Evolutionary conservation across 176 grass and related monocot species (phyloP).

Genomic region (Triticum dicoccoides): DNA sequence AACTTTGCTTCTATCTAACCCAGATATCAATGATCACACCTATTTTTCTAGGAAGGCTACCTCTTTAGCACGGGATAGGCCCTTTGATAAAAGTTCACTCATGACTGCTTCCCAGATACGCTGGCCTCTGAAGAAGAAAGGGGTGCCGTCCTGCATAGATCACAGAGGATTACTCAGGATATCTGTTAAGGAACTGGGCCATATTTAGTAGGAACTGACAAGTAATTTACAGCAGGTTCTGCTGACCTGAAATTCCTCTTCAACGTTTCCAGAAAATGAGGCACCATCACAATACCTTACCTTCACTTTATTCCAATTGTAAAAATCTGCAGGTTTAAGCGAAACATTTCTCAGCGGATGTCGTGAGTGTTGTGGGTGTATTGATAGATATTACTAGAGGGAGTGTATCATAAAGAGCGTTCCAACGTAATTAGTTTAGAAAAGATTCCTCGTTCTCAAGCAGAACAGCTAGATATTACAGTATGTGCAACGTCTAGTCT

Average conservation of each 20-base stretch:
- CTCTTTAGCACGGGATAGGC: constrained; percentile 61
- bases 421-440: not conserved
- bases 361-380: not conserved
- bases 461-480: not conserved
- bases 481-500: not conserved
- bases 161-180: not conserved
- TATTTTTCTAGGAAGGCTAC: constrained; percentile 29
- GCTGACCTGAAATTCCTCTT: constrained; percentile 48
- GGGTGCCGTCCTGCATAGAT: constrained; percentile 37
- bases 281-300: constrained; percentile 90
- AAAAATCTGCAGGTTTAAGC: constrained; percentile 54
- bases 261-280: constrained; percentile 65
- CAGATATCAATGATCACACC: not conserved
- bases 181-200: not conserved
- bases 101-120: constrained; percentile 70
- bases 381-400: not conserved
- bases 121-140: constrained; percentile 72
- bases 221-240: not conserved
- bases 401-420: not conserved
- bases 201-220: not conserved
- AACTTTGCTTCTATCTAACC: not conserved
- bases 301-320: constrained; percentile 95
- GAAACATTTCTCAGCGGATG: not conserved
- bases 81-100: constrained; percentile 55
- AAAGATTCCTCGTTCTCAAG: not conserved